Evolutionary conservation across 2,329 filamentous ascomycete species (phyloP), one percentile per base, ranked within the genome.

Genomic region (Fusarium goolgardi): DNA sequence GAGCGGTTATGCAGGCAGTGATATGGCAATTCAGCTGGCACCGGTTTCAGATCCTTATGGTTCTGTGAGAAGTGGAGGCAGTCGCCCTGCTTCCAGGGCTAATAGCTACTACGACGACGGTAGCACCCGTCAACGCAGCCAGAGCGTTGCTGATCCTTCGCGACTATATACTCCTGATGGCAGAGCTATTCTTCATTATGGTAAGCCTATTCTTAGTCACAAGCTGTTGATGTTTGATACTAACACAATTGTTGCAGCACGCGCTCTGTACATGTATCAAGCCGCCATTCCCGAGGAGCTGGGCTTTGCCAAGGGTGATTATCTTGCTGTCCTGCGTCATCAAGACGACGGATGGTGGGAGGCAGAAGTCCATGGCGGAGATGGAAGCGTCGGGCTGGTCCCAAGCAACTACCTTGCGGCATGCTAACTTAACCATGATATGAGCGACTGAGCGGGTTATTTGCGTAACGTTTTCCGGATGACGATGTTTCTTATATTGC

Each of bases 341-440:
- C 96, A 99, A 80, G 96, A 99, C 77, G 96, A 99, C 76, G 96
- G 96, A 21, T 99, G 96, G 96, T 99, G 96, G 96, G 96, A 99
- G 81, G 96, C 96, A 15, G 95, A 97, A 78, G 88, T 97, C 40
- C 92, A 94, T 45, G 90, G 90, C 25, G 84, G 85, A 67, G 86
- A 84, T 66, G 88, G 85, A 50, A 84, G 80, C 50, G 77, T 84
- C 59, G 88, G 88, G 63, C 82, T 91, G 75, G 88, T 91, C 69
- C 88, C 88, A 68, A 90, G 88, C 78, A 91, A 91, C 76, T 91
- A 91, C 72, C 81, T 91, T 62, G 85, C 88, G 77, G 80, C 84
- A 44, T 83, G 82, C 63, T 86, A 74, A 76, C 61, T 63, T 35
- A 57, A 50, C 43, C 37, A 63, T 47, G 41, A 59, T 53, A 49